Evolutionary conservation across 225 moss, liverwort and hornwort genomes (phyloP), one percentile per base, ranked within the genome.

Genomic region (Asterella californica): DNA sequence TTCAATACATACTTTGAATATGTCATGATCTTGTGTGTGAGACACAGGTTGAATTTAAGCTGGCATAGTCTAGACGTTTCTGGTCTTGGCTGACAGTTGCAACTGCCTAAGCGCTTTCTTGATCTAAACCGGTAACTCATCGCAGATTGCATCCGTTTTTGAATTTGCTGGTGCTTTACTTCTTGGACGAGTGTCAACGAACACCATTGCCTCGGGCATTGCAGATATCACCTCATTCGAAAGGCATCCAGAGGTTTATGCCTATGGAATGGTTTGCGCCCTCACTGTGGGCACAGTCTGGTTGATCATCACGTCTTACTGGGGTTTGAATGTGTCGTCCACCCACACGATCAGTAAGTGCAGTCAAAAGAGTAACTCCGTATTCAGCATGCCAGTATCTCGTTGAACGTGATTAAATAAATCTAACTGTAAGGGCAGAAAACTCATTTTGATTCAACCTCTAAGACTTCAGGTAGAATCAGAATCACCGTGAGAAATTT

Each of bases 241-340:
- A 15, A 77, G 64, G 6, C 85, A 85, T 57, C 92, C 91, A 4
- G 91, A 92, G 72, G 91, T 90, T 25, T 92, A 88, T 36, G 92
- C 92, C 27, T 92, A 92, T 65, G 92, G 92, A 60, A 92, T 91
- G 91, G 89, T 89, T 38, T 91, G 92, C 78, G 92, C 92, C 27
- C 81, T 91, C 79, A 75, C 78, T 3, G 82, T 91, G 25, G 90
- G 92, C 45, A 91, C 91, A 17, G 78, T 92, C 67, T 92, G 92
- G 92, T 85, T 86, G 63, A 81, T 90, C 29, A 14, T 83, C 5
- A 86, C 89, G 64, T 92, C 91, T 19, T 91, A 89, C 82, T 71
- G 78, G 86, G 92, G 91, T 49, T 65, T 92, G 25, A 92, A 92
- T 79, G 78, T 78, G 17, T 78, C 78, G 36, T 76, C 89, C 12